Conservation (phyloP, 1,139 yeast genomes). For the Suhomyces bolitotheri region DNA sequence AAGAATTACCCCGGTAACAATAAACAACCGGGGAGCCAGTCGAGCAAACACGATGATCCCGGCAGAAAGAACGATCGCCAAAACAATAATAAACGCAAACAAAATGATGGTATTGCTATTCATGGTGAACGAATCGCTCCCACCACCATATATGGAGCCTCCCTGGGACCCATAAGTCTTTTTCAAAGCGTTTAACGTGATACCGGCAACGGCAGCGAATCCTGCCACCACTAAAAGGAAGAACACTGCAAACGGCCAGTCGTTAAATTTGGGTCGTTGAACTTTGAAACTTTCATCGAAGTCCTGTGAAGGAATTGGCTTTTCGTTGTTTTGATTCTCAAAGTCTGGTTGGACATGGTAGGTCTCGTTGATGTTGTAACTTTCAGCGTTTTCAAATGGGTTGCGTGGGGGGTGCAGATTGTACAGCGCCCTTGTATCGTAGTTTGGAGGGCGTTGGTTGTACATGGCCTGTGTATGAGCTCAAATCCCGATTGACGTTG, state of each 20-base stretch:
- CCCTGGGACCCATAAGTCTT: constrained; percentile 58
- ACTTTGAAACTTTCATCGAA: constrained; percentile 71
- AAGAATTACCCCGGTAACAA: constrained; percentile 65
- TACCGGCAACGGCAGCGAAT: constrained; percentile 68
- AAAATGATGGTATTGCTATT: constrained; percentile 74
- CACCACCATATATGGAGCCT: constrained; percentile 60
- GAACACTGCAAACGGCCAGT: constrained; percentile 68
- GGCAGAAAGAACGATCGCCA: constrained; percentile 60
- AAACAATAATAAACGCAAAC: constrained; percentile 63
- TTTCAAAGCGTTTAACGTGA: constrained; percentile 65
- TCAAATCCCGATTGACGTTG: no score
- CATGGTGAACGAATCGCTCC: constrained; percentile 53
- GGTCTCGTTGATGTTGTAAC: constrained; percentile 4
- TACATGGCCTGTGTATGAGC: no score
- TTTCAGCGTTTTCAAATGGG: not conserved
- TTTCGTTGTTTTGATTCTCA: constrained; percentile 31
- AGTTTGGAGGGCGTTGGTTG: constrained; percentile 9
- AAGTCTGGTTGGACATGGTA: constrained; percentile 23
- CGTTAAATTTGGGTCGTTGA: constrained; percentile 67
- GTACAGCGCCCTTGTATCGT: constrained; percentile 6
- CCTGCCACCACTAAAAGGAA: constrained; percentile 65
- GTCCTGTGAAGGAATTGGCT: constrained; percentile 35
- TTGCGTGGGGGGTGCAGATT: constrained; percentile 4
- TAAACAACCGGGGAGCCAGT: constrained; percentile 64
- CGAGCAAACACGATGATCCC: constrained; percentile 62